Evolutionary conservation across 1,139 yeast species (phyloP).

Genomic region (Pichia sp.): DNA sequence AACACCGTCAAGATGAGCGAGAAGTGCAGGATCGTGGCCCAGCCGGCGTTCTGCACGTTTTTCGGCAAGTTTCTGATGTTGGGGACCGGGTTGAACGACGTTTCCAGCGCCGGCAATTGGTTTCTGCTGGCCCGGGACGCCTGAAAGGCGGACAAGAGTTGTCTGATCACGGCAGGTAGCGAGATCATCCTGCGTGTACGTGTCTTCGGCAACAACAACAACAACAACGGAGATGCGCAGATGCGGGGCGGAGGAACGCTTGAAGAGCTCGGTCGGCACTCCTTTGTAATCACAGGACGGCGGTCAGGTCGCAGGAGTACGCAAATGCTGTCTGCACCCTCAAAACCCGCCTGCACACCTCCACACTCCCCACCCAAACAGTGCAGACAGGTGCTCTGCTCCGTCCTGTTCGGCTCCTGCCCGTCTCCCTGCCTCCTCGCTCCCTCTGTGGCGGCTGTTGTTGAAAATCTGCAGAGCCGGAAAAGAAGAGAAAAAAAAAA

Average conservation of each 20-base stretch:
- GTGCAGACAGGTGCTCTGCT: too few species aligned
- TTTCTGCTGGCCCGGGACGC: conserved; percentile 6
- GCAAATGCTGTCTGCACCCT: too few species aligned
- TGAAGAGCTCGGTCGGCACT: too few species aligned
- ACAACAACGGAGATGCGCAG: background rate
- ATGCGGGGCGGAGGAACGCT: too few species aligned
- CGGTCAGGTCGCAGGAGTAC: too few species aligned
- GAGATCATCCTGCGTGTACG: conserved; percentile 1
- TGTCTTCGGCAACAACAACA: background rate
- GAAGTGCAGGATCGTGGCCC: conserved; percentile 33
- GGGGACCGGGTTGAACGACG: conserved; percentile 16
- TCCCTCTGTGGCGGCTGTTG: too few species aligned
- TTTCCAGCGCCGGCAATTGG: conserved; percentile 10
- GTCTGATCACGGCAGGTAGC: conserved; percentile 6
- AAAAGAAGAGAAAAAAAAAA: background rate
- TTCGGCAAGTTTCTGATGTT: conserved; percentile 11
- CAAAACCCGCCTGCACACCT: too few species aligned
- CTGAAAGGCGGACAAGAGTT: conserved; percentile 11
- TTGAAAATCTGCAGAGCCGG: background rate
- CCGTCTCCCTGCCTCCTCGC: too few species aligned
- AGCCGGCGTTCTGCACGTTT: conserved; percentile 6
- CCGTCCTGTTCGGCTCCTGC: too few species aligned
- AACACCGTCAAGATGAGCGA: conserved; percentile 39
- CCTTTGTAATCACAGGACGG: too few species aligned
- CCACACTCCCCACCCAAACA: too few species aligned